A percentile compares a stretch with the other conserved stretches of the same genome.
Conservation (phyloP, 805 yeast genomes). For the Candida lessepsii region DNA sequence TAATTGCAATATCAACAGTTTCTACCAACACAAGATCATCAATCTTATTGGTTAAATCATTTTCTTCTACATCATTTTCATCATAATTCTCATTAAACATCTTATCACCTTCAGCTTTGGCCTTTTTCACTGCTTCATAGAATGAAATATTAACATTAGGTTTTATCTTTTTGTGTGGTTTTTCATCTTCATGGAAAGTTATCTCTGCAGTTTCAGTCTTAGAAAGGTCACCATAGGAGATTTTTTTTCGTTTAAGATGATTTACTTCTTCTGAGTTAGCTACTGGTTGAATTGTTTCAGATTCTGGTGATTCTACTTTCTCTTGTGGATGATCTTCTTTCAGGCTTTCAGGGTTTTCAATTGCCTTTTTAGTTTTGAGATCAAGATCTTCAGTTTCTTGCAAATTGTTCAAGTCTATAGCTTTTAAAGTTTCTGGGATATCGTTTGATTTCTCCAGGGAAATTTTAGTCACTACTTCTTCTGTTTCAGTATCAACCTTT, state of each 20-base stretch:
- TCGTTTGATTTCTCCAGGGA: too few relatives aligned
- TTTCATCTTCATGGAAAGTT: constrained; percentile 3
- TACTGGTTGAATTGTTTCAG: too few relatives aligned
- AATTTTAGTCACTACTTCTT: not conserved
- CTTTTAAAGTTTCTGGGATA: too few relatives aligned
- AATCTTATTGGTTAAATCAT: constrained; percentile 17
- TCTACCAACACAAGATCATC: constrained; percentile 33
- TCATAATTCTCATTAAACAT: constrained; percentile 22
- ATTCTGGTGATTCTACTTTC: not conserved
- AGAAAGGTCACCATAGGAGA: not conserved
- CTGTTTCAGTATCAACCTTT: too few relatives aligned
- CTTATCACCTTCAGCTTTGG: constrained; percentile 25
- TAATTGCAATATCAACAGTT: constrained; percentile 20
- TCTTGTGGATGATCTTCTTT: not conserved
- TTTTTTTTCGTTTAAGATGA: not conserved
- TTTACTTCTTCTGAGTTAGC: not conserved
- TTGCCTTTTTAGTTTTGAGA: too few relatives aligned
- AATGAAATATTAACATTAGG: constrained; percentile 10
- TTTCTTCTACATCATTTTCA: constrained; percentile 9
- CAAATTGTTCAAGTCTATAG: too few relatives aligned
- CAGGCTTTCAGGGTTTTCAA: too few relatives aligned
- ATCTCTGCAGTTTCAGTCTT: constrained; percentile 2
- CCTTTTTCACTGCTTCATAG: constrained; percentile 28
- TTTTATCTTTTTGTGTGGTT: not conserved
- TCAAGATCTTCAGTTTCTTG: too few relatives aligned